Conservation (phyloP, 129 eudicot genomes). For the Rutidosis leptorrhynchoides region DNA sequence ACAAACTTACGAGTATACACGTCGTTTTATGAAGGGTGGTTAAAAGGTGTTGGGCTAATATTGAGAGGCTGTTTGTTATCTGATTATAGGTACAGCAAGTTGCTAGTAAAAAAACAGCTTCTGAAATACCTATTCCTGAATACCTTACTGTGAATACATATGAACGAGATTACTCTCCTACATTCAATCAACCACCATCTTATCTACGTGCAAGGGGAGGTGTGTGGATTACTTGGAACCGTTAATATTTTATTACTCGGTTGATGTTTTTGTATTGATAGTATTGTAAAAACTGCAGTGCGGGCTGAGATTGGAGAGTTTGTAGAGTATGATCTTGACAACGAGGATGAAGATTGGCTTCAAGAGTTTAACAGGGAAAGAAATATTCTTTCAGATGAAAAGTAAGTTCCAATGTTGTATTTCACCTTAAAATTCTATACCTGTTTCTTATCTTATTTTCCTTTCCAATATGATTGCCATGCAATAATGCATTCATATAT, state of each 20-base stretch:
- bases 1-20: background rate
- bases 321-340: conserved; percentile 95
- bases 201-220: conserved; percentile 97
- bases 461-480: background rate
- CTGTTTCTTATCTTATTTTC: background rate
- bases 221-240: conserved; percentile 27
- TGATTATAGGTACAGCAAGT: conserved; percentile 60
- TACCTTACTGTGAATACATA: conserved; percentile 80
- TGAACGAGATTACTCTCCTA: conserved; percentile 88
- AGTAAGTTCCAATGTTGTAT: conserved; percentile 33
- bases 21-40: background rate
- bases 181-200: conserved; percentile 78
- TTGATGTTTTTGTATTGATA: conserved; percentile 2
- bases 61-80: background rate
- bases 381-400: conserved; percentile 61
- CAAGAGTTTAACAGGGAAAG: conserved; percentile 61
- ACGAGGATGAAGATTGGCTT: conserved; percentile 98
- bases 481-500: background rate
- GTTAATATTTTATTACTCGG: conserved; percentile 3
- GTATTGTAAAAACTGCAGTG: conserved; percentile 35
- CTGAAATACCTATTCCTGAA: conserved; percentile 92
- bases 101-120: conserved; percentile 58
- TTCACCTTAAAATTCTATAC: background rate
- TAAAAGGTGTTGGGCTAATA: background rate
- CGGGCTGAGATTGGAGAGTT: conserved; percentile 95